A percentile compares a stretch with the other conserved stretches of the same genome.
Conservation (phyloP, 768 basidiomycete species). For the Ramaria sp. region DNA sequence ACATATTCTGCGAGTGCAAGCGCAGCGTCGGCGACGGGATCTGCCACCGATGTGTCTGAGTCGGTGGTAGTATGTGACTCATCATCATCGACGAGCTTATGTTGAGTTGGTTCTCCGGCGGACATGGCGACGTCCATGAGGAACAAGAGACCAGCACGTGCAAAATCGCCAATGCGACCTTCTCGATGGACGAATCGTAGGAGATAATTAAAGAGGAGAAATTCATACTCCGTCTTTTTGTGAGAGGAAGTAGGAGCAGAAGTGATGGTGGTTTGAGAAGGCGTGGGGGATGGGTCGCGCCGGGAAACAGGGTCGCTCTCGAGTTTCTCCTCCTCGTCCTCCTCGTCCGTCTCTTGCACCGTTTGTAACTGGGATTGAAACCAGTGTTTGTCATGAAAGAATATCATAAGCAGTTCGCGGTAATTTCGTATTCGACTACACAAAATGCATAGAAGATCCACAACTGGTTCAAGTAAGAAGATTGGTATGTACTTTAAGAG, state of each 20-base stretch:
- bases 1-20: conserved; percentile 88
- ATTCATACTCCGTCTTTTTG: conserved; percentile 85
- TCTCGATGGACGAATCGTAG: conserved; percentile 92
- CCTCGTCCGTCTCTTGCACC: conserved; percentile 61
- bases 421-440: conserved; percentile 87
- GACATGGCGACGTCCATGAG: conserved; percentile 95
- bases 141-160: conserved; percentile 84
- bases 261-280: conserved; percentile 47
- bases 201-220: conserved; percentile 90
- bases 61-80: conserved; percentile 15
- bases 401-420: conserved; percentile 88
- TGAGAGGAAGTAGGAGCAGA: conserved; percentile 34
- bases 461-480: conserved; percentile 38
- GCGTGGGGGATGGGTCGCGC: conserved; percentile 43
- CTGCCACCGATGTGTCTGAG: conserved; percentile 21
- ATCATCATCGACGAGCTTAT: conserved; percentile 24
- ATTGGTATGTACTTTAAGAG: neutral
- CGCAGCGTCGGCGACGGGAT: conserved; percentile 77
- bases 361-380: conserved; percentile 65
- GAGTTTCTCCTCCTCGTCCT: conserved; percentile 29
- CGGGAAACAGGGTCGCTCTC: conserved; percentile 16
- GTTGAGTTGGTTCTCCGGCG: conserved; percentile 40
- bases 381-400: conserved; percentile 93
- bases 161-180: conserved; percentile 87
- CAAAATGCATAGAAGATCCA: conserved; percentile 82